Percentiles rank a stretch among this genome's conserved stretches.
phyloP scores from a whole-genome alignment of 75 land plant genomes.

The Gnetum montanum region DNA sequence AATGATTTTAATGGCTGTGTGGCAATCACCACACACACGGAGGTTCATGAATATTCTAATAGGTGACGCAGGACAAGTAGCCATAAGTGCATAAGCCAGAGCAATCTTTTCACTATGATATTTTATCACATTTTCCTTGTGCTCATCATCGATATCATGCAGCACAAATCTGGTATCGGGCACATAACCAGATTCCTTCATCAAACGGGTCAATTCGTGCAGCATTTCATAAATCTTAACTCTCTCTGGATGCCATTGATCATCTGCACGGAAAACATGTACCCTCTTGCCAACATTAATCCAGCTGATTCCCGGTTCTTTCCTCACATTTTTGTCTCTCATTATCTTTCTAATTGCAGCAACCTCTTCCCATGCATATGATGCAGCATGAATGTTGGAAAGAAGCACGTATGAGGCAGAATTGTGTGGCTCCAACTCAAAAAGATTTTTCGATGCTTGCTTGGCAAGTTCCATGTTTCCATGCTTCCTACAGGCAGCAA shows the following conservation, averaged over 20 bases:
- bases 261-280: constrained; percentile 36
- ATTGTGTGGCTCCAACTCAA: constrained; percentile 32
- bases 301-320: constrained; percentile 48
- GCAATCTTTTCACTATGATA: constrained; percentile 35
- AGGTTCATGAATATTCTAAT: constrained; percentile 15
- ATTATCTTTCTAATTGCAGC: constrained; percentile 25
- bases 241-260: constrained; percentile 25
- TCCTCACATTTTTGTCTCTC: constrained; percentile 23
- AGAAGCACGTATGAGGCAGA: constrained; percentile 41
- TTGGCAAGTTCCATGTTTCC: constrained; percentile 32
- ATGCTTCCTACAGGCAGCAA: constrained; percentile 38
- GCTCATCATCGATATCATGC: constrained; percentile 47
- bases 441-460: constrained; percentile 29
- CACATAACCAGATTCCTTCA: constrained; percentile 39
- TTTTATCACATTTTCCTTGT: constrained; percentile 22
- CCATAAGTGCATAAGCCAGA: constrained; percentile 16
- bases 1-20: constrained; percentile 19
- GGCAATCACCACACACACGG: constrained; percentile 22
- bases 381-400: constrained; percentile 43
- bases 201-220: constrained; percentile 17
- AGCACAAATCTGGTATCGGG: constrained; percentile 41
- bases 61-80: constrained; percentile 15
- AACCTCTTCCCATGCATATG: constrained; percentile 35
- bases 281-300: constrained; percentile 31
- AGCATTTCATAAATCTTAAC: constrained; percentile 35